Percentiles rank a stretch among this genome's conserved stretches.
Conservation (phyloP, 768 basidiomycete species). For the Mycena rosella region DNA sequence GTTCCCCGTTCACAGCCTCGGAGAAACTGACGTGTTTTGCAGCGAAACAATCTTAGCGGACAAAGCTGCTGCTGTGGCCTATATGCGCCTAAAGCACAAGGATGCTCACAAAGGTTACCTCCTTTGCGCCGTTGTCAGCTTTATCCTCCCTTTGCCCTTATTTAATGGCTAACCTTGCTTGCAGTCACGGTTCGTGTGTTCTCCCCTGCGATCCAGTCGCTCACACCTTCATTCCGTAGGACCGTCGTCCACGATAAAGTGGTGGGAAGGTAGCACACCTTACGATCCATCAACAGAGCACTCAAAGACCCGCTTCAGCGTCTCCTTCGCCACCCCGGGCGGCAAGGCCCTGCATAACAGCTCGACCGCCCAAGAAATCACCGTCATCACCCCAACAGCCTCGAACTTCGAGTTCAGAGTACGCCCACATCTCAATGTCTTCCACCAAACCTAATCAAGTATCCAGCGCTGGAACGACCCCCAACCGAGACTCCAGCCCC, state of each 20-base stretch:
- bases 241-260: slow-evolving; percentile 27
- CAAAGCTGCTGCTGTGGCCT: slow-evolving; percentile 84
- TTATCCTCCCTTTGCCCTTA: slow-evolving; percentile 18
- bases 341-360: slow-evolving; percentile 84
- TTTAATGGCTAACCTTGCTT: slow-evolving; percentile 14
- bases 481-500: slow-evolving; percentile 44
- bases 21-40: slow-evolving; percentile 14
- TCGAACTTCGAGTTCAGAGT: slow-evolving; percentile 68
- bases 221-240: slow-evolving; percentile 11
- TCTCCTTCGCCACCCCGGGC: slow-evolving; percentile 82
- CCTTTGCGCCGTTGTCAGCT: slow-evolving; percentile 78
- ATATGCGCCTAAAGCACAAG: slow-evolving; percentile 84
- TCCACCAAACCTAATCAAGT: background rate
- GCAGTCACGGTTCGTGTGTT: slow-evolving; percentile 45
- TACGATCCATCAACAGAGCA: slow-evolving; percentile 71
- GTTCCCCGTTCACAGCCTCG: slow-evolving; percentile 35
- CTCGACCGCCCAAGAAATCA: slow-evolving; percentile 86
- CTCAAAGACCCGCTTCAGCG: slow-evolving; percentile 79
- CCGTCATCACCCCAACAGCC: slow-evolving; percentile 74
- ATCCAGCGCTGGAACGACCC: slow-evolving; percentile 77
- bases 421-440: slow-evolving; percentile 38
- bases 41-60: slow-evolving; percentile 84
- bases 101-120: slow-evolving; percentile 83
- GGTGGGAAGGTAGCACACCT: slow-evolving; percentile 21
- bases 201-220: slow-evolving; percentile 3